Conservation (phyloP, 2,329 filamentous ascomycete genomes). For the Colletotrichum destructivum region DNA sequence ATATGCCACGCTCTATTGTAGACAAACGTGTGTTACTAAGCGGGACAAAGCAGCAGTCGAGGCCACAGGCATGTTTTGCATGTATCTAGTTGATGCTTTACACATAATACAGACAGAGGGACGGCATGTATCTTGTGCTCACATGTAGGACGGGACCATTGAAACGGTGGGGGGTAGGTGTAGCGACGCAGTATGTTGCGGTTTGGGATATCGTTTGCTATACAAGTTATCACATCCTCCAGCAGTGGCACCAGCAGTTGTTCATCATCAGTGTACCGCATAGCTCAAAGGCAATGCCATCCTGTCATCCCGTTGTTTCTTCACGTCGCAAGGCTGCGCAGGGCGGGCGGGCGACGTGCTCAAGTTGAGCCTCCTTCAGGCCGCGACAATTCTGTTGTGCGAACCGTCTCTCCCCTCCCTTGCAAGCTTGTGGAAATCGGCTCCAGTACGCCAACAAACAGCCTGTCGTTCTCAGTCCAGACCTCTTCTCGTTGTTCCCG, state of each 20-base stretch:
- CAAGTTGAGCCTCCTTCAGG: neutral
- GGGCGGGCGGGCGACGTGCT: neutral
- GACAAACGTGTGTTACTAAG: too few relatives aligned
- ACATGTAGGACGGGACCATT: neutral
- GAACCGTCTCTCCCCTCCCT: too few relatives aligned
- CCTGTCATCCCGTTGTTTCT: too few relatives aligned
- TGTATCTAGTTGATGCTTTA: neutral
- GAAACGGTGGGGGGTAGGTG: too few relatives aligned
- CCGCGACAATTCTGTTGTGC: neutral
- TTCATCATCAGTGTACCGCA: too few relatives aligned
- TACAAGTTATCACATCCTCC: neutral
- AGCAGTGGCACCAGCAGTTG: neutral
- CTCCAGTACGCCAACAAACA: neutral
- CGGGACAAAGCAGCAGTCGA: too few relatives aligned
- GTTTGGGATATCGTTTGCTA: neutral
- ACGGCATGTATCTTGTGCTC: neutral
- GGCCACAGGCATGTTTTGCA: too few relatives aligned
- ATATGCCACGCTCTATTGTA: neutral
- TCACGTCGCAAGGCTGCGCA: too few relatives aligned
- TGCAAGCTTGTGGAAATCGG: neutral
- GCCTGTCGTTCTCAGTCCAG: neutral
- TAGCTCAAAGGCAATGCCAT: too few relatives aligned
- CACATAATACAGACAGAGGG: too few relatives aligned
- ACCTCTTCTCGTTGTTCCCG: neutral
- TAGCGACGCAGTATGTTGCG: neutral